phyloP scores from a whole-genome alignment of 257 asterid genomes.

The Nicotiana paniculata region DNA sequence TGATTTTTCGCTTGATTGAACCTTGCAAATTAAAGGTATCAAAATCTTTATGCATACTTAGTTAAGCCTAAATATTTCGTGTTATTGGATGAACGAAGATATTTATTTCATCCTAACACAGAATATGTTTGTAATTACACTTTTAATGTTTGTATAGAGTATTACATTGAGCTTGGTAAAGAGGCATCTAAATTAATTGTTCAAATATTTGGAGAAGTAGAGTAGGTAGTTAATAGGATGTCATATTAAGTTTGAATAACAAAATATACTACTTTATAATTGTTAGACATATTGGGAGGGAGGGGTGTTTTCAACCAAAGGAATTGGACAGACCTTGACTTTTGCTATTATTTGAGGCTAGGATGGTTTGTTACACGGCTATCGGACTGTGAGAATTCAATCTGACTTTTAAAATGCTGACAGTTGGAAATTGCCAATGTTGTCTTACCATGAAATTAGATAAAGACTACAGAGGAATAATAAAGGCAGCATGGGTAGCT shows the following conservation, averaged over 20 bases:
- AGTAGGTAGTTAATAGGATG: background rate
- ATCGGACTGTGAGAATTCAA: background rate
- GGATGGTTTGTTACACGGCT: background rate
- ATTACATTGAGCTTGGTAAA: background rate
- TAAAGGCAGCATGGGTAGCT: background rate
- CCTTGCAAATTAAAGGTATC: slow-evolving; percentile 81
- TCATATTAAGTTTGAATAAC: background rate
- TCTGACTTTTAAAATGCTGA: background rate
- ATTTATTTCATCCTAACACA: background rate
- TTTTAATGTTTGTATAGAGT: background rate
- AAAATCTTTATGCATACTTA: background rate
- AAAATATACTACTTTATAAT: background rate
- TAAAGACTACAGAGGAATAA: background rate
- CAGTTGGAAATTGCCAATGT: background rate
- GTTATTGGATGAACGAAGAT: background rate
- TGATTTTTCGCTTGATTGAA: slow-evolving; percentile 60
- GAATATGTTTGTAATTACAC: background rate
- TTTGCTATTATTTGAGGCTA: background rate
- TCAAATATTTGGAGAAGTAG: background rate
- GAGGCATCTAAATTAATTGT: background rate
- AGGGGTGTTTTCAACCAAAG: background rate
- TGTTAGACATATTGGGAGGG: background rate
- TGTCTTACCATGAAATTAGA: background rate
- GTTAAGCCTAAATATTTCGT: background rate
- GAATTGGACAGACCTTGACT: background rate